Percentiles rank a stretch among this genome's conserved stretches.
Evolutionary conservation across 2,329 filamentous ascomycete species (phyloP).

Genomic region (Arthroderma uncinatum): DNA sequence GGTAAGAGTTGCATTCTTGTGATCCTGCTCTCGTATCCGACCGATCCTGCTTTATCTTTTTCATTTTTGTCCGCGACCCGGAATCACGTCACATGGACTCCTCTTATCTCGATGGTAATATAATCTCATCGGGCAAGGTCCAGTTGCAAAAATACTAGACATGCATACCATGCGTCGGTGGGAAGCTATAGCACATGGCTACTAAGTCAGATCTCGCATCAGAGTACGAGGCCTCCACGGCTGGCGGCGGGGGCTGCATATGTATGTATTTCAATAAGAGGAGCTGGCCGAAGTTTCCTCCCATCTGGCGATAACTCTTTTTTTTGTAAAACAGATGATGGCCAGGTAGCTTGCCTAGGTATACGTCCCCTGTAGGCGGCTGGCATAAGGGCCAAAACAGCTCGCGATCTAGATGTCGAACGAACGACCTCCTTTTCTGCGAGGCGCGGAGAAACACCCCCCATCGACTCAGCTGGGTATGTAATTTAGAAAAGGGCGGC

Average conservation of each 20-base stretch:
- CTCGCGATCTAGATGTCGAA: background rate
- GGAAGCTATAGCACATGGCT: slow-evolving; percentile 1
- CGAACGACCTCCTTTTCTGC: background rate
- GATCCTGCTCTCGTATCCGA: slow-evolving; percentile 3
- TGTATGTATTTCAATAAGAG: background rate
- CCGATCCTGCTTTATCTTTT: slow-evolving; percentile 1
- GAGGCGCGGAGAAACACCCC: background rate
- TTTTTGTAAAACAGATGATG: background rate
- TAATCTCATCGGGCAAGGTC: background rate
- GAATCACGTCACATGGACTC: background rate
- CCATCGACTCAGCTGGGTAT: background rate
- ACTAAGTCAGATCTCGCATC: background rate
- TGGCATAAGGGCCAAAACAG: background rate
- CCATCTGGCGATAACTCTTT: background rate
- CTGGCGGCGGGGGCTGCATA: background rate
- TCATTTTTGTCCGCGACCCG: background rate
- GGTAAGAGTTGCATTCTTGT: background rate
- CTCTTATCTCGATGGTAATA: background rate
- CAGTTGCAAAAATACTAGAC: background rate
- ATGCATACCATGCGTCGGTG: background rate
- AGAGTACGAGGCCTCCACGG: slow-evolving; percentile 1
- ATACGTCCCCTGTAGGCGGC: background rate
- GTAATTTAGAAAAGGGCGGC: background rate
- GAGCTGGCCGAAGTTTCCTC: background rate
- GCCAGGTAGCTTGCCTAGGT: background rate